Evolutionary conservation across 192 early-diverging fungal genomes (phyloP).

Genomic region (Coemansia sp.): DNA sequence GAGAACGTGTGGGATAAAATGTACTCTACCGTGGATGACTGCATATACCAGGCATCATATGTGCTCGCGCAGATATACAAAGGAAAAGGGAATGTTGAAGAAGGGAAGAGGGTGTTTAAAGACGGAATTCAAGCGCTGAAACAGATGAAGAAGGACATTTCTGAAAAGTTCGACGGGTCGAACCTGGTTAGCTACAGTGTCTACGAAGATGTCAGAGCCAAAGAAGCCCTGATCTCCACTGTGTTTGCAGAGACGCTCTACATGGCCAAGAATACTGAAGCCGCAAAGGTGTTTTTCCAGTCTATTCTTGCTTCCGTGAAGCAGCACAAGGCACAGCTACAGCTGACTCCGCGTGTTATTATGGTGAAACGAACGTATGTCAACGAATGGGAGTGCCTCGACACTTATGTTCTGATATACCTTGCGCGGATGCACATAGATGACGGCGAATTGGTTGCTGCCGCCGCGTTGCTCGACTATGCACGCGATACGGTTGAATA

Average conservation of each 20-base stretch:
- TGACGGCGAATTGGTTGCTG: conserved; percentile 16
- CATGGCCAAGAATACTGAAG: conserved; percentile 7
- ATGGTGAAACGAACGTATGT: conserved; percentile 25
- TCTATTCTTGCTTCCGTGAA: conserved; percentile 25
- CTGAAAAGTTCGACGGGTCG: conserved; percentile 25
- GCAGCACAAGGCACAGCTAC: conserved; percentile 37
- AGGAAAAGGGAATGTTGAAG: conserved; percentile 5
- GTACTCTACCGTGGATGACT: conserved; percentile 1
- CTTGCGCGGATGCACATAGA: conserved; percentile 34
- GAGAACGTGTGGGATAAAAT: background rate
- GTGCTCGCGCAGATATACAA: conserved; percentile 21
- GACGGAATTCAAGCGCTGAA: conserved; percentile 38
- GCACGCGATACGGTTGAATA: conserved; percentile 20
- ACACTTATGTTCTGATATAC: conserved; percentile 34
- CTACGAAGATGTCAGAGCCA: conserved; percentile 35
- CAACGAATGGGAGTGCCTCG: conserved; percentile 47
- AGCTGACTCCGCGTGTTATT: conserved; percentile 27
- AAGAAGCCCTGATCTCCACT: conserved; percentile 30
- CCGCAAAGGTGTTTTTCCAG: conserved; percentile 34
- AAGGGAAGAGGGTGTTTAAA: conserved; percentile 20
- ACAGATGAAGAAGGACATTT: conserved; percentile 27
- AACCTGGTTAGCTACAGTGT: conserved; percentile 25
- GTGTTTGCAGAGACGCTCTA: conserved; percentile 34
- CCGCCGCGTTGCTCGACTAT: conserved; percentile 36
- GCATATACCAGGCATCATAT: background rate